Evolutionary conservation across 2,329 filamentous ascomycete genomes (phyloP), one percentile per base, ranked within the genome.

Genomic region (Diaporthe citrichinensis): DNA sequence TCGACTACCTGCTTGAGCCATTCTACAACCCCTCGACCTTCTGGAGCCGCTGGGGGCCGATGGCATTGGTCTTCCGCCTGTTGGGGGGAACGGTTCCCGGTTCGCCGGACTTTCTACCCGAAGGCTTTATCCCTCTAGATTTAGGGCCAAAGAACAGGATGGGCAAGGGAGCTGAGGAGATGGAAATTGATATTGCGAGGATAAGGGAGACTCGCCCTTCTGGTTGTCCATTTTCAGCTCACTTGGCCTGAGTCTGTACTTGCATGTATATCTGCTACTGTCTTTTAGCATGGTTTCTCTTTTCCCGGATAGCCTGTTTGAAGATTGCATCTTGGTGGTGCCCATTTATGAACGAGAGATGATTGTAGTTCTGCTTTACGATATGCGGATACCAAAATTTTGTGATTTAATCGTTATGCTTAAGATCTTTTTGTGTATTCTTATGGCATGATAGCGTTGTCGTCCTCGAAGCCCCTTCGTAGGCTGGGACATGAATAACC

Each of bases 1-100:
- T 84, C 0, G 78, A 85, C 51, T 94, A 91, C 83, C 87, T 92
- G 36, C 89, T 90, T 15, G 89, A 91, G 62, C 93, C 93, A 3
- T 94, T 90, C 83, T 94, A 94, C 82, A 86, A 90, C 34, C 87
- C 89, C 76, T 87, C 87, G 39, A 93, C 89, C 0, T 82, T 90
- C 55, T 90, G 88, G 90, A 90, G 88, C 79, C 89, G 90, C 75
- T 95, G 90, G 91, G 90, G 90, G 2, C 92, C 88, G 0, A 81
- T 82, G 76, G 91, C 88, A 0, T 88, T 88, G 86, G 74, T 90
- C 5, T 81, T 84, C 28, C 81, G 87, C 80, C 67, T 84, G 10
- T 78, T 81, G 61, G 89, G 88, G 12, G 87, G 85, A 1, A 83
- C 84, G 41, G 76, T 90, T 1, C 89, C 89, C 2, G 87, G 87